Conservation (phyloP, 495 filamentous ascomycete species). For the Staphylotrichum longicolle region DNA sequence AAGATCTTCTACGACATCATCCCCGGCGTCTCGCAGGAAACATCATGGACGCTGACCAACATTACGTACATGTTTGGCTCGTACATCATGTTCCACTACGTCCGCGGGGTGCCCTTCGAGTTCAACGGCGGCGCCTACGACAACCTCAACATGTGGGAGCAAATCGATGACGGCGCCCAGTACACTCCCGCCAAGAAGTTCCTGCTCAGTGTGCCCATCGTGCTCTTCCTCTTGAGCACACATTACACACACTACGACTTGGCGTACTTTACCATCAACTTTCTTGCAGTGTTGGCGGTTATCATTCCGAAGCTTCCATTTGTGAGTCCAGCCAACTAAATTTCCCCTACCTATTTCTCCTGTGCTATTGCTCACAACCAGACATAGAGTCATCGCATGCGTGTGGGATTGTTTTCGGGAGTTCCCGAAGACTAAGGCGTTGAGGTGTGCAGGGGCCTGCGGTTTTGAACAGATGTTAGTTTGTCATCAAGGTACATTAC, state of each 20-base stretch:
- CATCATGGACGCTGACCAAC: slow-evolving; percentile 97
- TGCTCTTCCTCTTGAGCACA: slow-evolving; percentile 92
- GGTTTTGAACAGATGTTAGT: slow-evolving; percentile 23
- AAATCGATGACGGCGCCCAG: slow-evolving; percentile 98
- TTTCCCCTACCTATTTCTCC: neutral
- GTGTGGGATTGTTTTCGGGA: slow-evolving; percentile 64
- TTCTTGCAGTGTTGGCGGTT: slow-evolving; percentile 83
- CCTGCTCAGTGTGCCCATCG: slow-evolving; percentile 86
- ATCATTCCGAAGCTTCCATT: slow-evolving; percentile 94
- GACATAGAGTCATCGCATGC: slow-evolving; percentile 65
- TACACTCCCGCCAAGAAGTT: slow-evolving; percentile 99
- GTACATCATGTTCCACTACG: slow-evolving; percentile 99
- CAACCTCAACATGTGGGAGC: slow-evolving; percentile 99
- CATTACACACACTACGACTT: slow-evolving; percentile 98
- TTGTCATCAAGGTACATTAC: slow-evolving; percentile 21
- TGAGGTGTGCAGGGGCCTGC: slow-evolving; percentile 21
- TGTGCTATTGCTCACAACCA: slow-evolving; percentile 13
- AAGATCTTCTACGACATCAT: slow-evolving; percentile 97
- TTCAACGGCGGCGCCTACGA: slow-evolving; percentile 99
- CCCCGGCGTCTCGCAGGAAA: slow-evolving; percentile 91
- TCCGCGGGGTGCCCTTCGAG: slow-evolving; percentile 96
- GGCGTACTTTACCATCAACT: slow-evolving; percentile 95
- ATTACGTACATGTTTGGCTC: slow-evolving; percentile 98
- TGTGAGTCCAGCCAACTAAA: slow-evolving; percentile 54
- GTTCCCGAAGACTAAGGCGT: slow-evolving; percentile 52